These are phyloP conservation scores for Kurtzmaniella quercitrusa DNA, from an alignment of 1,139 yeast species.

Conservation along the genomic window DNA sequence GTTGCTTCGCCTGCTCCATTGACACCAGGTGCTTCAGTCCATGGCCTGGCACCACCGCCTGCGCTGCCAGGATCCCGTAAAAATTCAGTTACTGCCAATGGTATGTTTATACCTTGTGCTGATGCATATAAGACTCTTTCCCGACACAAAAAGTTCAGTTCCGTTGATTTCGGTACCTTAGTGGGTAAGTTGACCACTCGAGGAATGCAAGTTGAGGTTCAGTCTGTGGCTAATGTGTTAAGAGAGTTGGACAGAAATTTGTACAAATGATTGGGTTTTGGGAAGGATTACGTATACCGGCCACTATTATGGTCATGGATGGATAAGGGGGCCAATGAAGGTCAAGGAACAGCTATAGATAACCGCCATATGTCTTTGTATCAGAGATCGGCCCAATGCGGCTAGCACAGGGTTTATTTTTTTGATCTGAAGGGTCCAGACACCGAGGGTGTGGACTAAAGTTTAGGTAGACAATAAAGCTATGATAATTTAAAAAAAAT, in stretches of 20 bases:
- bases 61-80: conserved; percentile 5
- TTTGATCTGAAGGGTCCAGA: too few relatives aligned
- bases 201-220: conserved; percentile 88
- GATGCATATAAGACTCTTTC: conserved; percentile 85
- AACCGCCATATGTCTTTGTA: too few relatives aligned
- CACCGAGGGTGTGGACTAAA: too few relatives aligned
- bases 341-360: too few relatives aligned
- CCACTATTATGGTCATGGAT: too few relatives aligned
- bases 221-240: conserved; percentile 76
- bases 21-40: conserved; percentile 8
- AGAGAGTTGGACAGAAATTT: conserved; percentile 73
- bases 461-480: too few relatives aligned
- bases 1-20: conserved; percentile 9
- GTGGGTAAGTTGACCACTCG: conserved; percentile 75
- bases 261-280: conserved; percentile 35
- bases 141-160: conserved; percentile 69
- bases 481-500: too few relatives aligned
- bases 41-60: conserved; percentile 3
- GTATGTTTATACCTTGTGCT: conserved; percentile 77
- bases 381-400: too few relatives aligned
- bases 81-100: conserved; percentile 16
- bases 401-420: too few relatives aligned
- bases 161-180: conserved; percentile 68
- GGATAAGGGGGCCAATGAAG: too few relatives aligned
- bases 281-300: not conserved